Percentiles rank a stretch among this genome's conserved stretches.
Conservation (phyloP, 2,329 filamentous ascomycete species). For the Aspergillus transmontanensis region DNA sequence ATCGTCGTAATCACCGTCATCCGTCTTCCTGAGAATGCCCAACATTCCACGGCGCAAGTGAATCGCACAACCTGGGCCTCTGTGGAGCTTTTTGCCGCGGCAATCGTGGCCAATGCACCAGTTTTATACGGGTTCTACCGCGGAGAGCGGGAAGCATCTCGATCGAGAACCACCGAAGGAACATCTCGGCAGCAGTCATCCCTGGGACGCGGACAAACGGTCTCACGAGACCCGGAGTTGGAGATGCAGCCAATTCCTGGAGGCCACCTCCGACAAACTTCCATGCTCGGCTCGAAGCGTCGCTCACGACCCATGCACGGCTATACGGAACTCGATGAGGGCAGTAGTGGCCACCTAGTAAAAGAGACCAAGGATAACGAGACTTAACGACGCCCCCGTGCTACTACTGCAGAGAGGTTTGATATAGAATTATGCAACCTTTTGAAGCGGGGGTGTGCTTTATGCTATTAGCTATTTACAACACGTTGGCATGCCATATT, state of each 20-base stretch:
- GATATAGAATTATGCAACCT: too few relatives aligned
- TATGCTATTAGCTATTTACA: neutral
- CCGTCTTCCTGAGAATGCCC: conserved; percentile 1
- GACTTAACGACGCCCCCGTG: neutral
- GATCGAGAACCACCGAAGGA: conserved; percentile 2
- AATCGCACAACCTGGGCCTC: conserved; percentile 8
- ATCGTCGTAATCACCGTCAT: conserved; percentile 5
- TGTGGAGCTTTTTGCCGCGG: neutral
- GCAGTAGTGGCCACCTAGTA: neutral
- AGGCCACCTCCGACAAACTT: conserved; percentile 2
- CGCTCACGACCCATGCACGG: neutral
- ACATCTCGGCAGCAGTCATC: neutral
- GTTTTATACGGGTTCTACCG: conserved; percentile 8
- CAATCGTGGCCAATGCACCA: conserved; percentile 4
- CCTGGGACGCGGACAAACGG: neutral
- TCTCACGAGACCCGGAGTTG: neutral
- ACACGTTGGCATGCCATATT: neutral
- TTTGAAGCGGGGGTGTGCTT: too few relatives aligned
- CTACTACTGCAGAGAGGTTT: neutral
- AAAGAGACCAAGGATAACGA: neutral
- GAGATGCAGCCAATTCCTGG: conserved; percentile 1
- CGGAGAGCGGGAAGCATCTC: conserved; percentile 2
- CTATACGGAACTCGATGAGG: conserved; percentile 1
- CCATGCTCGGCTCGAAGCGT: conserved; percentile 1
- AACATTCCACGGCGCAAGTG: conserved; percentile 2